These are phyloP conservation scores for Blumeria hordei DNA, from an alignment of 2,329 filamentous ascomycete genomes.

Conservation along the genomic window DNA sequence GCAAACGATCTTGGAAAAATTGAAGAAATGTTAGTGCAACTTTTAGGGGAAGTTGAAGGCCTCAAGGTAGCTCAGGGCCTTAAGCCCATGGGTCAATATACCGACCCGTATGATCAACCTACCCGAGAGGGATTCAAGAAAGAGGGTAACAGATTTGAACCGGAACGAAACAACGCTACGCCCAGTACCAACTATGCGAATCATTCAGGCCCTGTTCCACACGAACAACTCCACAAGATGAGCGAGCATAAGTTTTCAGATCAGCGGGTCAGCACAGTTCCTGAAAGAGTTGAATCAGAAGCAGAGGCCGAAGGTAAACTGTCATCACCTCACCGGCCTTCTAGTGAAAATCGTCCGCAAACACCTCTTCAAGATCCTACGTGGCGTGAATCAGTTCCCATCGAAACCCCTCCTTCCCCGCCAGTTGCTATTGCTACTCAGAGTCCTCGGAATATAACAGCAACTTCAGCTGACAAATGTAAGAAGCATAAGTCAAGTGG, in stretches of 20 bases:
- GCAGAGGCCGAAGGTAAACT: constrained; percentile 21
- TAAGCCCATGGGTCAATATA: constrained; percentile 27
- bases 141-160: constrained; percentile 50
- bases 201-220: constrained; percentile 53
- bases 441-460: constrained; percentile 61
- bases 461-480: constrained; percentile 33
- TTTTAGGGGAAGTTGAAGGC: constrained; percentile 76
- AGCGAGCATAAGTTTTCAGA: constrained; percentile 34
- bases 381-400: constrained; percentile 28
- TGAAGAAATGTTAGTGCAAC: constrained; percentile 74
- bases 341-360: constrained; percentile 32
- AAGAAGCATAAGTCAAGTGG: constrained; percentile 76
- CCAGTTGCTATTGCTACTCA: constrained; percentile 17
- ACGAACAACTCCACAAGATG: constrained; percentile 21
- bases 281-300: constrained; percentile 49
- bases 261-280: constrained; percentile 74
- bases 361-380: constrained; percentile 33
- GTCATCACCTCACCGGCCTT: constrained; percentile 27
- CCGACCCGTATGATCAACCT: constrained; percentile 34
- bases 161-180: constrained; percentile 55
- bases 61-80: constrained; percentile 35
- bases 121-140: constrained; percentile 48
- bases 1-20: constrained; percentile 72
- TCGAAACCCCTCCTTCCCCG: constrained; percentile 33
- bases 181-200: constrained; percentile 46